Evolutionary conservation across 169 alveolate species (phyloP), one percentile per base, ranked within the genome.

Genomic region (Plasmodium berghei): DNA sequence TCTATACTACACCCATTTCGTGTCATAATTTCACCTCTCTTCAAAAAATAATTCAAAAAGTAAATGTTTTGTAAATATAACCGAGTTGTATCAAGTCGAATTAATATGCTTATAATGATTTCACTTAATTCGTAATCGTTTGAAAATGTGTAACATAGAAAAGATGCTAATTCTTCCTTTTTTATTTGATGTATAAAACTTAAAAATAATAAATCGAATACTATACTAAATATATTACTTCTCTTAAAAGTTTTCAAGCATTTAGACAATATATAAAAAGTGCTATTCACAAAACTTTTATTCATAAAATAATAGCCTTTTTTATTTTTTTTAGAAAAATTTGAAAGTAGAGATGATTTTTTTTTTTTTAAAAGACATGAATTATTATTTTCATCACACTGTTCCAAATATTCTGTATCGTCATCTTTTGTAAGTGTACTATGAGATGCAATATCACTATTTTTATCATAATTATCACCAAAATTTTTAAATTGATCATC

Each of bases 141-240:
- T 24, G 55, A 56, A 49, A 55, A 83, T 48, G 69, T 42, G 10
- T 67, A 14, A 3, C 70, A 48, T n/a, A 83, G 24, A 49, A 83
- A 67, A 1, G 28, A 54, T 22, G 10, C 6, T 14, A 66, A 18
- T 24, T 49, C 18, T 18, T 83, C 85, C 6, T 34, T 46, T 9
- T 58, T 49, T 12, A 83, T 67, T 67, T 62, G 52, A 26, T 54
- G 16, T 9, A 83, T 67, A 28, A 83, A 83, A 16, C 59, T 67
- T 42, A 67, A 59, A 83, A 83, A 83, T 62, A 83, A 67, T 18
- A 83, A 20, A 42, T 83, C 90, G 45, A 83, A 83, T 18, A 83
- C 34, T 2, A 54, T 24, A 56, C 49, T 49, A 45, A 83, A 62
- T 26, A 72, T 14, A 26, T 34, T 48, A 66, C 83, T 54, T 3